Evolutionary conservation across 2,329 filamentous ascomycete species (phyloP).

Genomic region (Periglandula ipomoeae): DNA sequence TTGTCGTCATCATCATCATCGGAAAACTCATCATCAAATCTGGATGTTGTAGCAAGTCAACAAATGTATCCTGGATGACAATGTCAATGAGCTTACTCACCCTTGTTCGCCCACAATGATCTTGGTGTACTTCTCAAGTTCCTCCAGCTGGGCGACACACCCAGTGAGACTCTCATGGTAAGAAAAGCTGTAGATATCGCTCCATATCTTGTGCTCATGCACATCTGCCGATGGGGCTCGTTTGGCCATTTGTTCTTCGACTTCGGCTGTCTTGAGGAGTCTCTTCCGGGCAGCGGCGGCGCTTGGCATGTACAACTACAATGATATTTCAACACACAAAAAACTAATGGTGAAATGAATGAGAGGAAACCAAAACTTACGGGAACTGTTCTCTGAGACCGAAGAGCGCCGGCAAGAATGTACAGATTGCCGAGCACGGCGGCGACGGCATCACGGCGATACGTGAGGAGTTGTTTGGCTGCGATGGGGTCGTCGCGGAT

Average conservation of each 20-base stretch:
- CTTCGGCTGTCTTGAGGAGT: constrained; percentile 38
- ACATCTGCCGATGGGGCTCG: constrained; percentile 15
- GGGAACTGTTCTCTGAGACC: constrained; percentile 39
- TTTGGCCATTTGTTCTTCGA: constrained; percentile 29
- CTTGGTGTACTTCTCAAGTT: constrained; percentile 47
- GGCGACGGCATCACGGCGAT: constrained; percentile 47
- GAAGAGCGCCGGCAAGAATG: constrained; percentile 45
- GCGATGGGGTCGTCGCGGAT: constrained; percentile 41
- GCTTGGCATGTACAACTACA: constrained; percentile 43
- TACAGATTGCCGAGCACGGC: constrained; percentile 49
- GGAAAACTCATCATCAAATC: constrained; percentile 25
- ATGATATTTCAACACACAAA: not conserved
- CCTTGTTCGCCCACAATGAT: constrained; percentile 47
- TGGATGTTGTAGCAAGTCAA: constrained; percentile 10
- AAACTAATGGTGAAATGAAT: too few species aligned
- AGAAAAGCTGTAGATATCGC: constrained; percentile 47
- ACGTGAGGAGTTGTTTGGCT: constrained; percentile 37
- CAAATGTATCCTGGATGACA: not conserved
- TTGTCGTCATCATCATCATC: constrained; percentile 16
- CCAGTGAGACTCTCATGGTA: constrained; percentile 45
- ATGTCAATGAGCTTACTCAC: constrained; percentile 16
- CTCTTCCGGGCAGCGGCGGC: constrained; percentile 43
- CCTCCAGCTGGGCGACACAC: constrained; percentile 44
- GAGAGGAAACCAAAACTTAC: constrained; percentile 20
- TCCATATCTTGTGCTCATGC: constrained; percentile 37